Percentiles rank a stretch among this genome's conserved stretches.
Conservation (phyloP, 495 filamentous ascomycete species). For the Hypoxylon intermedium region DNA sequence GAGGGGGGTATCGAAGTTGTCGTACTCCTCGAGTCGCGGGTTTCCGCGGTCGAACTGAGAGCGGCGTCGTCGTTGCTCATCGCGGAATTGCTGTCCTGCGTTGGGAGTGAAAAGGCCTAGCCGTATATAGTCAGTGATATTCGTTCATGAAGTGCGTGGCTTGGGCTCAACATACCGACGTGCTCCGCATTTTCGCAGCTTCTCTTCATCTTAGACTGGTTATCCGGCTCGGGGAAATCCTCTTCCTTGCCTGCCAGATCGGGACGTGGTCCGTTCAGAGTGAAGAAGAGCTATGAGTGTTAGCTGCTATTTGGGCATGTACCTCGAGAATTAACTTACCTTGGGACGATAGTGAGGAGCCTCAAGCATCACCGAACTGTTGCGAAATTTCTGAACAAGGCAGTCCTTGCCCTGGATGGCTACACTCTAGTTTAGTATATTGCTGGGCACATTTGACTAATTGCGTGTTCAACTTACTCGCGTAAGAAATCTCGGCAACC, state of each 20-base stretch:
- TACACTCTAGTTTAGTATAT: conserved; percentile 43
- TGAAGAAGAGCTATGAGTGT: conserved; percentile 58
- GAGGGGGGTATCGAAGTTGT: conserved; percentile 51
- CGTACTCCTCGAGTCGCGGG: conserved; percentile 66
- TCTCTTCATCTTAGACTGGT: conserved; percentile 82
- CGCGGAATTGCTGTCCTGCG: conserved; percentile 73
- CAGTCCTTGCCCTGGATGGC: conserved; percentile 92
- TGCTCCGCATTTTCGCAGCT: conserved; percentile 86
- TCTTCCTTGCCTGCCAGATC: conserved; percentile 65
- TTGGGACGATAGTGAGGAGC: conserved; percentile 81
- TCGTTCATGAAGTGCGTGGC: not conserved
- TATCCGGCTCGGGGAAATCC: conserved; percentile 77
- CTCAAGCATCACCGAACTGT: conserved; percentile 93
- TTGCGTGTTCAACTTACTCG: conserved; percentile 66
- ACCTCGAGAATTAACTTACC: conserved; percentile 52
- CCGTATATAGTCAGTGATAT: conserved; percentile 8
- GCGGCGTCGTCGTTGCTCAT: conserved; percentile 77
- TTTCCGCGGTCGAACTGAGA: conserved; percentile 81
- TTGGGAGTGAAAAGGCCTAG: conserved; percentile 75
- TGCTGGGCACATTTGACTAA: not conserved
- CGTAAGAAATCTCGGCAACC: conserved; percentile 89
- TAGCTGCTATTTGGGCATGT: conserved; percentile 20
- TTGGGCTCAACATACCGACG: conserved; percentile 65
- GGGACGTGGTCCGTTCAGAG: conserved; percentile 49
- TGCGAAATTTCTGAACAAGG: conserved; percentile 91